Conservation (phyloP, 2,329 filamentous ascomycete genomes). For the Meredithiella fracta region DNA sequence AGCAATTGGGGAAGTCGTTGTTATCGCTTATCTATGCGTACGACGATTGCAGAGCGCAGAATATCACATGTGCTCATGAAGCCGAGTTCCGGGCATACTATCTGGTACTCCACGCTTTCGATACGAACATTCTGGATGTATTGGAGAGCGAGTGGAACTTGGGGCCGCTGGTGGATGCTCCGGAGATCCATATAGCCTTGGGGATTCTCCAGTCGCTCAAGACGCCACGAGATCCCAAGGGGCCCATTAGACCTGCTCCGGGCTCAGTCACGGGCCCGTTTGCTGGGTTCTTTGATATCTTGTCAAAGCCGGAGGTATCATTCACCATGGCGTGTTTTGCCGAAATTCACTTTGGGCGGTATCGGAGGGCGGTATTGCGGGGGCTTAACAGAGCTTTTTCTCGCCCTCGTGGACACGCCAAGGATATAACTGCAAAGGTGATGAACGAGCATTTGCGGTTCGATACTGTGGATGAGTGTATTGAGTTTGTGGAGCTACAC, state of each 20-base stretch:
- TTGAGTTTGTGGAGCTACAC: constrained; percentile 45
- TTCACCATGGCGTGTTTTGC: constrained; percentile 56
- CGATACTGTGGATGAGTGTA: constrained; percentile 49
- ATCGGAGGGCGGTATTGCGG: constrained; percentile 41
- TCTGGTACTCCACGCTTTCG: constrained; percentile 43
- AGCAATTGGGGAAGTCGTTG: constrained; percentile 49
- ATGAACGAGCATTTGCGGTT: constrained; percentile 47
- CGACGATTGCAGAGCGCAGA: constrained; percentile 44
- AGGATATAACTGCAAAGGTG: constrained; percentile 40
- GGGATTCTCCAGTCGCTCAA: constrained; percentile 44
- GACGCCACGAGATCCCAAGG: constrained; percentile 39
- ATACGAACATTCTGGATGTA: constrained; percentile 36
- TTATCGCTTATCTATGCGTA: constrained; percentile 50
- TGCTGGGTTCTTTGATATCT: constrained; percentile 41
- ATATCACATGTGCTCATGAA: constrained; percentile 43
- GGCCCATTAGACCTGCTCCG: constrained; percentile 33
- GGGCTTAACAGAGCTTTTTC: constrained; percentile 39
- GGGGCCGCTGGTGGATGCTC: constrained; percentile 36
- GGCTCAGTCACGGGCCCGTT: constrained; percentile 22
- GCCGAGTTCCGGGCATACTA: constrained; percentile 51
- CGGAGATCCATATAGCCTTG: constrained; percentile 44
- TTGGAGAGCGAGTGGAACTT: constrained; percentile 41
- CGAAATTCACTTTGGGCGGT: constrained; percentile 47
- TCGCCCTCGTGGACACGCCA: constrained; percentile 38
- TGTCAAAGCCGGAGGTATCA: constrained; percentile 39